Base-by-base conservation (phyloP, 768 basidiomycete species). In the Calocybe cyanea region DNA sequence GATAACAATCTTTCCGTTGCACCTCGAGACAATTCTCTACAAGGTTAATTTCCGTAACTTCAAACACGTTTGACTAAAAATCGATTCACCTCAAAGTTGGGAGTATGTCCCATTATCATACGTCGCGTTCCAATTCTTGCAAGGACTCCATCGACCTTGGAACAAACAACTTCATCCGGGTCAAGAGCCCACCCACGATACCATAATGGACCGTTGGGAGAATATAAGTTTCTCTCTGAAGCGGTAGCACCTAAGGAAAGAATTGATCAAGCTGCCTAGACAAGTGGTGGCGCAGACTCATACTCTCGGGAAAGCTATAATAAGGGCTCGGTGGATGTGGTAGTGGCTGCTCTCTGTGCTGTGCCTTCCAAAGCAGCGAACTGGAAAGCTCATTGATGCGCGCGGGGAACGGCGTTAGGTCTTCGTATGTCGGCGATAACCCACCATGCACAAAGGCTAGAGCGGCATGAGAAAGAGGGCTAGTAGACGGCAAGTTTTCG, bases 41-140 rank as follows among this genome's bases (percentile, higher is more conserved):
- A 18, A 18, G 23, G 24, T 3, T 9, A 21, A 28, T 24, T 13
- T 36, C 38, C 6, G 32, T 49, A n/a, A 43, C 41, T 24, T 15
- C 50, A 15, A n/a, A n/a, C n/a, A n/a, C n/a, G n/a, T n/a, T n/a
- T n/a, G n/a, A n/a, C n/a, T n/a, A n/a, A n/a, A n/a, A n/a, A n/a
- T n/a, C 1, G 4, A 60, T 72, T 20, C 51, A 82, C 85, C 49
- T 73, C 73, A 55, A 96, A 92, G 61, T 94, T 76, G 1, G 96
- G 95, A 0, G 96, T 98, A 63, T 98, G 96, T 0, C 95, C 95
- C 92, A 96, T 93, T 36, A 99, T 78, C 81, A 94, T 83, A 54
- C 92, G 72, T 48, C 90, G 68, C 20, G 89, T 93, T 1, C 92
- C 92, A 1, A 90, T 85, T 62, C 76, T 80, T 24, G 74, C 60